Evolutionary conservation across 2,329 filamentous ascomycete genomes (phyloP).

Genomic region (Penicillium crustosum): DNA sequence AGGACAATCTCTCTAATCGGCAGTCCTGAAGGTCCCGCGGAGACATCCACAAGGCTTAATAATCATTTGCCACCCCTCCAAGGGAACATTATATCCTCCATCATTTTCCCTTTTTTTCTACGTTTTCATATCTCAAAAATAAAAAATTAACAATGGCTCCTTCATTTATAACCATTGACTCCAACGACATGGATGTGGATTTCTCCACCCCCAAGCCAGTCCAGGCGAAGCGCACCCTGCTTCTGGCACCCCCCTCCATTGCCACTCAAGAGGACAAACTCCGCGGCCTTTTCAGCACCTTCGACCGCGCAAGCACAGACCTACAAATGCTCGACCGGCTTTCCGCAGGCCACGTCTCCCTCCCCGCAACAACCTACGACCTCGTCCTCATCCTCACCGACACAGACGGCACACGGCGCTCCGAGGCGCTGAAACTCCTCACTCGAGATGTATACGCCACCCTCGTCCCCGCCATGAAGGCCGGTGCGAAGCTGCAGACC

Average conservation of each 20-base stretch:
- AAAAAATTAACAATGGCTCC: conserved; percentile 22
- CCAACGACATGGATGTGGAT: conserved; percentile 54
- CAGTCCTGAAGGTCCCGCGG: not conserved
- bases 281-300: conserved; percentile 65
- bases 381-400: conserved; percentile 80
- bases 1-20: not conserved
- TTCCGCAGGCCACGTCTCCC: conserved; percentile 72
- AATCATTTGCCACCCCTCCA: conserved; percentile 24
- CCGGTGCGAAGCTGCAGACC: conserved; percentile 60
- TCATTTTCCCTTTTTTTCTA: conserved; percentile 2
- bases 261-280: conserved; percentile 80
- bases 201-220: conserved; percentile 32
- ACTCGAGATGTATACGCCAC: conserved; percentile 65
- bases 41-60: conserved; percentile 2
- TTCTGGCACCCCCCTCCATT: conserved; percentile 87
- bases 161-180: conserved; percentile 55
- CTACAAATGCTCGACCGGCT: conserved; percentile 98
- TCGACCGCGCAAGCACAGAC: conserved; percentile 76
- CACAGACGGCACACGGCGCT: conserved; percentile 62
- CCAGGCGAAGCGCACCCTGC: conserved; percentile 61
- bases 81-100: conserved; percentile 1
- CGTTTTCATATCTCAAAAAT: not conserved
- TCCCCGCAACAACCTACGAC: conserved; percentile 78
- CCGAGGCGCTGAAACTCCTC: conserved; percentile 65
- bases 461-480: conserved; percentile 69